Base-by-base conservation (phyloP, 2,329 filamentous ascomycete genomes). In the Phialophora chinensis region DNA sequence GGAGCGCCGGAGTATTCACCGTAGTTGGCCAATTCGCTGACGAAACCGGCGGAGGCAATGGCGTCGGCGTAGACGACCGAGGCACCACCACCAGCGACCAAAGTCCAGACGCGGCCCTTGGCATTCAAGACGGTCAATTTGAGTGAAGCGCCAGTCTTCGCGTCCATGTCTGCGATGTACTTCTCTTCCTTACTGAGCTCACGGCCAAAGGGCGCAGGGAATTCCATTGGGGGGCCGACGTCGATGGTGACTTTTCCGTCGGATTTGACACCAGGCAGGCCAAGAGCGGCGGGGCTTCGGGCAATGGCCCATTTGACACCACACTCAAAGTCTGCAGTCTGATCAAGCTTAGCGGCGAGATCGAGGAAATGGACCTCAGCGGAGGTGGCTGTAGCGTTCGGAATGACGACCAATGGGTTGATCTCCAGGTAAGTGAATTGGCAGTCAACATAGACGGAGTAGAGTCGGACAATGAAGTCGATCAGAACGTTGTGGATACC, bases 351-450 rank as follows among this genome's bases (percentile, higher is more conserved):
- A 79, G 95, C 95, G 75, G 95, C 95, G 79, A 99, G 87, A 85
- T 99, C 95, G 74, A 99, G 88, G 89, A 99, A 99, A 88, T 97
- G 88, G 62, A 99, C 95, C 50, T 93, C 90, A 65, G 95, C 95
- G 66, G 93, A 97, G 73, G 94, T 98, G 78, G 87, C 91, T 75
- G 93, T 89, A 73, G 87, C 90, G 81, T 98, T 98, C 80, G 95
- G 95, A 76, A 99, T 94, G 79, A 97, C 95, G 69, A 99, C 95
- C 72, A 99, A 86, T 74, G 95, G 95, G 89, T 99, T 99, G 87
- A 99, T 99, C 84, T 99, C 95, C 75, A 99, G 92, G 86, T 99
- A 99, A 77, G 95, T 98, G 88, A 99, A 99, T 83, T 99, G 95
- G 88, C 92, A 96, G 86, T 99, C 95, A 72, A 98, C 95, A 78